Percentiles rank a stretch among this genome's conserved stretches.
Evolutionary conservation across 768 basidiomycete genomes (phyloP).

Genomic region (Lactifluus pinguis): DNA sequence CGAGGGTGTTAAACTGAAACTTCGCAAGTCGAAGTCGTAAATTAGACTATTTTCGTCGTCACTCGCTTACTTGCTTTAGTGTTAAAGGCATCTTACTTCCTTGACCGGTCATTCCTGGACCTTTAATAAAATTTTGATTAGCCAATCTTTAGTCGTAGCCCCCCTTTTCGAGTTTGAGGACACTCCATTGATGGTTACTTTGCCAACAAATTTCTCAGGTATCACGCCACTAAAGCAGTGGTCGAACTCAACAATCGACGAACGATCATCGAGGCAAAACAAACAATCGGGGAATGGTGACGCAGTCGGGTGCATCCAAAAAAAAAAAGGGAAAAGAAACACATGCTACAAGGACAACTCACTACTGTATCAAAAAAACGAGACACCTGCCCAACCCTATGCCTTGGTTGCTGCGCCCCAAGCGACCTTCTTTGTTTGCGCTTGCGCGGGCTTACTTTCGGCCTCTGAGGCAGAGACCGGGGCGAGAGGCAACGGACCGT

Average conservation of each 20-base stretch:
- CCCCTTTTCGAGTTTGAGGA: no score
- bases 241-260: neutral
- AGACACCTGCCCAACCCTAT: neutral
- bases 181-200: no score
- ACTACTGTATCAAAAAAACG: neutral
- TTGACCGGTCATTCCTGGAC: no score
- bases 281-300: neutral
- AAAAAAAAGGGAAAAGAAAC: neutral
- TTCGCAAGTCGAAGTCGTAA: slow-evolving; percentile 1
- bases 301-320: neutral
- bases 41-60: no score
- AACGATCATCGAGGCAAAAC: neutral
- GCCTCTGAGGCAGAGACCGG: neutral
- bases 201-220: no score
- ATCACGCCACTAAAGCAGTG: no score
- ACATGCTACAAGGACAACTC: neutral
- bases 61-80: no score
- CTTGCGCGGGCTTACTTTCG: slow-evolving; percentile 8
- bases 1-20: slow-evolving; percentile 5
- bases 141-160: no score
- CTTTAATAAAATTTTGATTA: no score
- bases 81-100: no score
- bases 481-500: slow-evolving; percentile 40
- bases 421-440: slow-evolving; percentile 17
- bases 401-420: slow-evolving; percentile 6